Evolutionary conservation across 805 yeast genomes (phyloP), one percentile per base, ranked within the genome.

Genomic region (Lachancea fermentati): DNA sequence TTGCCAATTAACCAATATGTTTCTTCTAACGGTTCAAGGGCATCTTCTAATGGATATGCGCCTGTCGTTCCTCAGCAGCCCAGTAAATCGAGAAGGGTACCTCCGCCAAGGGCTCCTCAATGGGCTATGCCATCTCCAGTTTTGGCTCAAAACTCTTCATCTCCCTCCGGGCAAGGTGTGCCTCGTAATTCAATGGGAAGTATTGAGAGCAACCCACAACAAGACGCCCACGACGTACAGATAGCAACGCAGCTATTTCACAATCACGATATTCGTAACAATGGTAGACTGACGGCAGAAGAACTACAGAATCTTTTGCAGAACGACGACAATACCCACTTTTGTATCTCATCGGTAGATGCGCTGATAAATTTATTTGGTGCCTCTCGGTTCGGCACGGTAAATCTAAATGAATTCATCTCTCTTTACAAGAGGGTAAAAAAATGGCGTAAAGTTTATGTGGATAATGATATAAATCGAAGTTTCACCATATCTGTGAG

Each of bases 401-500:
- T 62, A 5, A 61, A 58, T 40, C 52, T 51, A 34, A 45, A 44
- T 7, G 67, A 62, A 37, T 62, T 62, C 35, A 45, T 57, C 9
- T 57, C 64, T 5, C 48, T 62, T 29, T 62, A 61, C 39, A 59
- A 56, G 34, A 46, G 60, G 32, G 57, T 62, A 12, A 62, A 60
- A 36, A 46, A 49, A 14, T 62, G 67, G 67, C 50, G 67, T 39
- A 57, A 58, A 34, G 48, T 60, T 2, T 62, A 61, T 54, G 65
- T 61, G 12, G 64, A 58, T 41, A 60, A 56, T 36, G 66, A 61
- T 41, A 55, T 60, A 12, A 59, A 61, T 33, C 55, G 58, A 3
- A 56, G 65, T 3, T 60, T 55, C 14, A 58, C 67, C 3, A 40
- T 61, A 11, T 48, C 58, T 14, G 49, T 53, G 1, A 49, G 51